Base-by-base conservation (phyloP, 768 basidiomycete species). In the Postia placenta region DNA sequence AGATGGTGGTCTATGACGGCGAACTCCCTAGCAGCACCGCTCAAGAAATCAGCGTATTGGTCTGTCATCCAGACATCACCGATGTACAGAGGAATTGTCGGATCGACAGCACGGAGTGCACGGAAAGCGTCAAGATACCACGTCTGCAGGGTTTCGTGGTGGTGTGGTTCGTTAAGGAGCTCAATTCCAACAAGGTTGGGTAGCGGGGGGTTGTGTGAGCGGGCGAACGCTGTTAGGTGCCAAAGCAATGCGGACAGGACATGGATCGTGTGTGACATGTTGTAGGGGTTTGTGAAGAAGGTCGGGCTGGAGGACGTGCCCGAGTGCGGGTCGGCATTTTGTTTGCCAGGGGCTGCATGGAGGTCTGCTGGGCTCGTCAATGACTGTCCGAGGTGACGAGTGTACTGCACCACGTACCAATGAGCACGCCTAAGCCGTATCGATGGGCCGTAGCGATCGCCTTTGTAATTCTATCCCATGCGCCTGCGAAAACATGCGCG, bases 1-100 rank as follows among this genome's bases (percentile, higher is more conserved):
- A 92, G 74, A 59, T 92, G 90, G 55, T 90, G 86, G 62, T 92
- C 90, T 35, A 91, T 68, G 12, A 84, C 79, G 17, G 81, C 68
- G 24, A 79, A 59, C 49, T 69, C 47, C 22, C 59, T 24, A 49
- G 59, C 35, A 47, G 47, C 11, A 49, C 63, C 40, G 54, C 64
- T 64, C 57, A 81, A 67, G 57, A 76, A 86, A 7, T 72, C 67
- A 14, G 81, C 72, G 55, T 87, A 91, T 47, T 76, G 67, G 23
- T 81, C 75, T 1, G 80, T 73, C 58, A 78, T 72, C 89, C 89
- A 93, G 38, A 81, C 80, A 57, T 93, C 90, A 4, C 78, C 73
- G 42, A 92, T 68, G 64, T 87, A 87, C 9, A 92, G 60, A 2
- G 90, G 87, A 19, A 91, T 70, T 2, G 68, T 66, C 0, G 75